Conservation (phyloP, 2,329 filamentous ascomycete genomes). For the Clarireedia sp. region DNA sequence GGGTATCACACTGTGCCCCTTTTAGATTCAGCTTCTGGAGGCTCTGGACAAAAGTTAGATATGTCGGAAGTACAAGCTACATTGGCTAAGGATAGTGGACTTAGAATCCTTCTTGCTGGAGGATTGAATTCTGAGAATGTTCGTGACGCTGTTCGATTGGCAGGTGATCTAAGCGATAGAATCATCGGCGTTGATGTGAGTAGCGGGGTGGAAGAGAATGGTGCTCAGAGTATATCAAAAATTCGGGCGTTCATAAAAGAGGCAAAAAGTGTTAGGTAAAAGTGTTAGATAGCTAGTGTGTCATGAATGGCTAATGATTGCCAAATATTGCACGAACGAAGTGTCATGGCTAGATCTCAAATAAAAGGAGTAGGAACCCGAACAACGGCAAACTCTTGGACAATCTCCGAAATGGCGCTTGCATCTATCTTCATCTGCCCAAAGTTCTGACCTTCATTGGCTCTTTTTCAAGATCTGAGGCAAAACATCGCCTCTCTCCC, state of each 20-base stretch:
- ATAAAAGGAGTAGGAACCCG: no score
- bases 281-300: background rate
- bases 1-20: slow-evolving; percentile 80
- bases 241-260: slow-evolving; percentile 74
- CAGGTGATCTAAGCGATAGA: slow-evolving; percentile 52
- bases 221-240: slow-evolving; percentile 70
- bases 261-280: slow-evolving; percentile 45
- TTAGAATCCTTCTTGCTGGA: slow-evolving; percentile 76
- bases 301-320: background rate
- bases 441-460: background rate
- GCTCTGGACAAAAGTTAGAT: slow-evolving; percentile 72
- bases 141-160: slow-evolving; percentile 49
- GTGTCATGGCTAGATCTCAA: no score
- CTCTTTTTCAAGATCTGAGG: background rate
- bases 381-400: no score
- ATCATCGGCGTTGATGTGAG: slow-evolving; percentile 86
- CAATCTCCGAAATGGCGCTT: no score
- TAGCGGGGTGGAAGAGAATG: slow-evolving; percentile 82
- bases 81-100: slow-evolving; percentile 58
- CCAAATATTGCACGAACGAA: no score
- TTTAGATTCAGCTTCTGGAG: slow-evolving; percentile 78
- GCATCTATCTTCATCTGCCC: background rate
- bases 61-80: slow-evolving; percentile 58
- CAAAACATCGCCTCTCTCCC: background rate
- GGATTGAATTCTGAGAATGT: slow-evolving; percentile 79